Evolutionary conservation across 2,329 filamentous ascomycete genomes (phyloP), one percentile per base, ranked within the genome.

Genomic region (Iodosphaeria phyllophila): DNA sequence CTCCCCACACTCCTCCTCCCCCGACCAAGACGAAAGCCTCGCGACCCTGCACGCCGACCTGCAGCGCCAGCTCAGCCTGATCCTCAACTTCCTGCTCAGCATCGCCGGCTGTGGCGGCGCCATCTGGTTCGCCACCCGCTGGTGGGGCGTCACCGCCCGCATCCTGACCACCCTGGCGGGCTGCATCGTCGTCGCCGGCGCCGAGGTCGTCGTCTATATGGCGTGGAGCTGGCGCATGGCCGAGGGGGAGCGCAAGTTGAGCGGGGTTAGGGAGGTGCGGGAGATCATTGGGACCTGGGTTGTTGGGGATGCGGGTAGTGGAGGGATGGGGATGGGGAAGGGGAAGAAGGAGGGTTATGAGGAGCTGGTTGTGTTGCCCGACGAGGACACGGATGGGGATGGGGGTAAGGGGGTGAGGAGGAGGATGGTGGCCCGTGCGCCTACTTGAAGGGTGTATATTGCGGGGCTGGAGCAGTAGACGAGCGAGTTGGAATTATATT

Each of bases 1-100:
- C 3, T 73, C 70, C 3, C n/a, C n/a, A n/a, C n/a, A n/a, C n/a
- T n/a, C n/a, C n/a, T n/a, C n/a, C n/a, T n/a, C n/a, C n/a, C n/a
- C n/a, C n/a, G n/a, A n/a, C n/a, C n/a, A n/a, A n/a, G n/a, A n/a
- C n/a, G n/a, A n/a, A n/a, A n/a, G n/a, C n/a, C n/a, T n/a, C n/a
- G n/a, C n/a, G n/a, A n/a, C n/a, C n/a, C n/a, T n/a, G n/a, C 73
- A 72, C 33, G 62, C 65, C 18, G 78, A 89, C 31, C 59, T 89
- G 2, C 75, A 86, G 43, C 62, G 77, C n/a, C 80, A 89, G 40
- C 53, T 89, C 28, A 72, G 77, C 20, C 58, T 95, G 6, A 82
- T 95, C 25, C 61, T 92, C 39, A 98, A 95, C 46, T 82, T 95
- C 25, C 53, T 93, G 19, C 60, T 92, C 26, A 92, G 80, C 25